Evolutionary conservation across 176 grass and related monocot genomes (phyloP), one percentile per base, ranked within the genome.

Genomic region (Coix lacrymajobi): DNA sequence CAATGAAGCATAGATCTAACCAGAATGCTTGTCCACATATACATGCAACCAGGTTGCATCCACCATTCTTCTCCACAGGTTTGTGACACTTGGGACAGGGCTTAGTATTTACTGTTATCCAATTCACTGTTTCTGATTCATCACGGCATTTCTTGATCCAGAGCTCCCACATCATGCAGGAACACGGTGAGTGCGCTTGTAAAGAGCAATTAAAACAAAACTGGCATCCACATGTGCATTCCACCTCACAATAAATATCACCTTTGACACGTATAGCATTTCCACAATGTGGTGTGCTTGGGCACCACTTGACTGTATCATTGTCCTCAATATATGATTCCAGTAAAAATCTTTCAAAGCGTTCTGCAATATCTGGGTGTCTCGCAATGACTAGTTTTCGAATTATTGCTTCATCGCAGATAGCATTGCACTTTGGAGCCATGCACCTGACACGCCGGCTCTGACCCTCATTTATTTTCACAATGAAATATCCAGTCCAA

Each of bases 281-380:
- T 54, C 94, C 94, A 83, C 90, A 97, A 46, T 97, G 91, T 33
- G 94, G 94, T 89, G 70, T 77, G 57, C 90, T 93, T 16, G 94
- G 94, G 81, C 94, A 97, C 94, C 94, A 97, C 69, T 94, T 97
- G 66, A 97, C 94, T 16, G 81, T 91, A 80, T 97, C 87, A 76
- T 97, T 97, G 65, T 97, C 94, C 77, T 97, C 90, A 69, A 94
- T 91, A 85, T 97, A 97, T 43, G 94, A 97, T 87, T 97, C 91
- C 67, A 93, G 78, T 66, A 97, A 85, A 67, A 93, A 93, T 30
- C 91, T 90, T 48, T 93, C 90, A 85, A 94, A 97, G 48, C 90
- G 90, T 81, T 87, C 86, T 48, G 91, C 89, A 62, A 89, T 85
- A 80, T 93, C 93, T 52, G 85, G 90, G 17, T 71, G 71, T 79